Base-by-base conservation (phyloP, 805 yeast genomes). In the Zygoascus bituminiphila region DNA sequence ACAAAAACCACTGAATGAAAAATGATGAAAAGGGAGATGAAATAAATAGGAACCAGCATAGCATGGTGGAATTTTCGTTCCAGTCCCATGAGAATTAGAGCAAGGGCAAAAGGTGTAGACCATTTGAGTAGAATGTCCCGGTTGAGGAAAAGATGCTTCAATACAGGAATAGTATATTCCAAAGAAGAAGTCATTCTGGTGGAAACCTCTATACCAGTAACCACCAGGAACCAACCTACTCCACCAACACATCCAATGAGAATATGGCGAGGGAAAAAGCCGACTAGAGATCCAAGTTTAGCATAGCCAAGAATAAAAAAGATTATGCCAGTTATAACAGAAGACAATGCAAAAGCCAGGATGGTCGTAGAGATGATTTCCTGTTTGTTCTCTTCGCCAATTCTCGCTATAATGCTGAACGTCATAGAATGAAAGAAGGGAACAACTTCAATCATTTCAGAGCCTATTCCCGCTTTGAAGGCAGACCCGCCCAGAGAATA, bases 391-490 rank as follows among this genome's bases (percentile, higher is more conserved):
- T 68, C 70, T 9, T 67, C 74, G 7, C 82, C 82, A 58, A 86
- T 71, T 20, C 73, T 70, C 2, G 66, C 62, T 63, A 82, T 70
- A 44, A 93, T 81, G 12, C 82, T 70, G 23, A 77, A 70, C 0
- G 97, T 97, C 95, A 93, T 89, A 2, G 94, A 76, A 61, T 93
- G 98, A 71, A 91, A 91, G 64, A 93, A 93, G 1, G 98, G 98
- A 1, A 96, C 95, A n/a, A 93, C 88, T 64, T 93, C 98, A 55
- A 93, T 93, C 98, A 93, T 93, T 67, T 93, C 98, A 2, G 96
- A 85, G 1, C 98, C 98, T 40, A 91, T 80, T n/a, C 95, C 96
- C 1, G 88, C 76, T 52, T 79, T 79, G 69, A 93, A 91, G 7
- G 86, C 84, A 14, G 96, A 86, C 1, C 94, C 94, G 14, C 98